Evolutionary conservation across 495 filamentous ascomycete species (phyloP).

Genomic region (Chaetomium fimeti): DNA sequence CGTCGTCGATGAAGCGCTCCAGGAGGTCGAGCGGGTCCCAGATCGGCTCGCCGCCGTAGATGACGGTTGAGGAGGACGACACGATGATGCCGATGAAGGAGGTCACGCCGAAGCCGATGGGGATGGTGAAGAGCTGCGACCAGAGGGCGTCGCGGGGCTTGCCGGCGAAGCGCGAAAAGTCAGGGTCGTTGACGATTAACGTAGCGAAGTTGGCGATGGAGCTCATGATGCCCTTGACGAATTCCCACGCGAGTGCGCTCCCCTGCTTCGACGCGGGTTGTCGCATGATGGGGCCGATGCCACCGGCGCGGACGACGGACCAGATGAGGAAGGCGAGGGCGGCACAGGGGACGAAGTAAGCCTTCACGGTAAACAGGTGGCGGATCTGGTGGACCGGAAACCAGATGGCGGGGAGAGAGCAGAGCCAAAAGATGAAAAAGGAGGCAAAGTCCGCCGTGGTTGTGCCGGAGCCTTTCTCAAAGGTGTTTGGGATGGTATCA

Average conservation of each 20-base stretch:
- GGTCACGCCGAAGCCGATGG: slow-evolving; percentile 80
- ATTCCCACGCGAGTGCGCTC: slow-evolving; percentile 71
- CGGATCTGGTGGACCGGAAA: slow-evolving; percentile 72
- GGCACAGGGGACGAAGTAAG: slow-evolving; percentile 78
- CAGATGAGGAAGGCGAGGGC: slow-evolving; percentile 89
- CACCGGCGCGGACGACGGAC: slow-evolving; percentile 78
- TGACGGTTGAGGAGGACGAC: slow-evolving; percentile 77
- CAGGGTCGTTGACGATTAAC: slow-evolving; percentile 80
- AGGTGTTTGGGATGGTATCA: slow-evolving; percentile 61
- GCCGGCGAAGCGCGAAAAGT: slow-evolving; percentile 82
- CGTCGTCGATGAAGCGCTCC: slow-evolving; percentile 67
- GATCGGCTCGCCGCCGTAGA: slow-evolving; percentile 69
- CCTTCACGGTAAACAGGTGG: slow-evolving; percentile 90
- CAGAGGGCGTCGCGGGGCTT: slow-evolving; percentile 82
- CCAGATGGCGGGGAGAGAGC: slow-evolving; percentile 82
- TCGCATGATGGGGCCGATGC: slow-evolving; percentile 79
- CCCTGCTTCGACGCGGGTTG: slow-evolving; percentile 65
- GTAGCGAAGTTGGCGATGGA: slow-evolving; percentile 93
- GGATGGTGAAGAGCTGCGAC: slow-evolving; percentile 87
- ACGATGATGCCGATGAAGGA: slow-evolving; percentile 94
- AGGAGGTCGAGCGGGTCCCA: slow-evolving; percentile 87
- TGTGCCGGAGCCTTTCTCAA: slow-evolving; percentile 65
- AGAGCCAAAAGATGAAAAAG: slow-evolving; percentile 83
- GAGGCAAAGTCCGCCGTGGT: slow-evolving; percentile 72
- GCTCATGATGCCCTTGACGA: slow-evolving; percentile 81